Conservation (phyloP, 345 rosid species). For the Lepidium didymum region DNA sequence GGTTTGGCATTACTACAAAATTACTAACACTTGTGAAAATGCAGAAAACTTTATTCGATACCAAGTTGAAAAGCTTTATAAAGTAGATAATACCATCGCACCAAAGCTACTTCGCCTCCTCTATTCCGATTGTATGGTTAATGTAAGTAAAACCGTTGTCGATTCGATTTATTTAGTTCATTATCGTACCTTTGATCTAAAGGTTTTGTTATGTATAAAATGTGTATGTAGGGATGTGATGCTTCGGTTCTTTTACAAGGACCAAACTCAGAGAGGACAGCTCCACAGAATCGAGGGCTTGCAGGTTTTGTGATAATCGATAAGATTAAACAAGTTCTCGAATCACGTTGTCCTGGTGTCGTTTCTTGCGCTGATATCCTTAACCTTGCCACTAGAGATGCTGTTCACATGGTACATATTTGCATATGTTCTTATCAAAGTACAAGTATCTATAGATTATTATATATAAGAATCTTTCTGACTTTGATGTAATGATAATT, state of each 20-base stretch:
- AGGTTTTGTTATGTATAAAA: neutral
- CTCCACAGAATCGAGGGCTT: conserved; percentile 61
- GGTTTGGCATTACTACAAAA: conserved; percentile 52
- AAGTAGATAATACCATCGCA: conserved; percentile 36
- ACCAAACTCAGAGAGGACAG: conserved; percentile 57
- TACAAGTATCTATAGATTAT: neutral
- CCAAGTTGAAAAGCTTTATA: conserved; percentile 39
- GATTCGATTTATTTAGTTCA: too few species aligned
- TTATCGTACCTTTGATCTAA: too few species aligned
- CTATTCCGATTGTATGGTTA: conserved; percentile 67
- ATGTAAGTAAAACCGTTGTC: conserved; percentile 30
- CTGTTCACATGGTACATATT: conserved; percentile 50
- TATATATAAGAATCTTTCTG: neutral
- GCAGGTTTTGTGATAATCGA: conserved; percentile 59
- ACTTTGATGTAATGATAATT: conserved; percentile 6
- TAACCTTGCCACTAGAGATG: conserved; percentile 87
- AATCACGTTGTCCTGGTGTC: conserved; percentile 54
- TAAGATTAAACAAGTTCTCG: conserved; percentile 65
- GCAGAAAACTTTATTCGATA: conserved; percentile 45
- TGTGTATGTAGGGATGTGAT: conserved; percentile 57
- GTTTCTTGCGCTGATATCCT: conserved; percentile 92
- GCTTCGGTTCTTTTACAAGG: conserved; percentile 69
- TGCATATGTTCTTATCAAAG: neutral
- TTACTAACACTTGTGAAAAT: conserved; percentile 35
- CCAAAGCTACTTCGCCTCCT: conserved; percentile 64